Conservation (phyloP, 768 basidiomycete genomes). For the Suillus lakei region DNA sequence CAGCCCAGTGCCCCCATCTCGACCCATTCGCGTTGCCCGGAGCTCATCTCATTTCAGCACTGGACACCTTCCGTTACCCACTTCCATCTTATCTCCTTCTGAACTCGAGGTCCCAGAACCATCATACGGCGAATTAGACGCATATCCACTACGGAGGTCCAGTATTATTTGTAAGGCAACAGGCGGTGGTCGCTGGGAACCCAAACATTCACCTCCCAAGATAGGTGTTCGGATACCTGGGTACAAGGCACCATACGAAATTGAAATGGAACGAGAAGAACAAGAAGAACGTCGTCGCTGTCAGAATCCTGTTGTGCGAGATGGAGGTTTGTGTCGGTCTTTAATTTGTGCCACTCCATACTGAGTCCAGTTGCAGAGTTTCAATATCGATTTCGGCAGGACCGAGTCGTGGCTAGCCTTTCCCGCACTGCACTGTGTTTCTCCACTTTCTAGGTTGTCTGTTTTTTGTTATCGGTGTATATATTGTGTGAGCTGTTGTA, state of each 20-base stretch:
- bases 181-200: slow-evolving; percentile 83
- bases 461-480: slow-evolving; percentile 21
- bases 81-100: slow-evolving; percentile 22
- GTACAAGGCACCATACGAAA: slow-evolving; percentile 67
- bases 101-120: slow-evolving; percentile 42
- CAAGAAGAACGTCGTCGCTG: slow-evolving; percentile 50
- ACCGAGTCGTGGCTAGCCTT: slow-evolving; percentile 48
- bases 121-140: slow-evolving; percentile 71
- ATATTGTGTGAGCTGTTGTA: slow-evolving; percentile 9
- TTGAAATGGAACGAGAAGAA: slow-evolving; percentile 73
- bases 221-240: slow-evolving; percentile 63
- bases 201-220: slow-evolving; percentile 52
- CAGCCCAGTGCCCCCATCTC: slow-evolving; percentile 24
- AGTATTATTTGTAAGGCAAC: slow-evolving; percentile 76
- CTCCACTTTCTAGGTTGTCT: slow-evolving; percentile 59
- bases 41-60: slow-evolving; percentile 35
- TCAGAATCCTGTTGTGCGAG: slow-evolving; percentile 66
- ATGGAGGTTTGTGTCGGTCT: slow-evolving; percentile 47
- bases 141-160: slow-evolving; percentile 72
- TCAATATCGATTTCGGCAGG: slow-evolving; percentile 63
- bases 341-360: slow-evolving; percentile 3
- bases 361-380: slow-evolving; percentile 46
- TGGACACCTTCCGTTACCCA: slow-evolving; percentile 31
- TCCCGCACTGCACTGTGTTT: slow-evolving; percentile 53
- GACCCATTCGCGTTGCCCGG: slow-evolving; percentile 24